Evolutionary conservation across 768 basidiomycete species (phyloP).

Genomic region (Russula griseocarnosa): DNA sequence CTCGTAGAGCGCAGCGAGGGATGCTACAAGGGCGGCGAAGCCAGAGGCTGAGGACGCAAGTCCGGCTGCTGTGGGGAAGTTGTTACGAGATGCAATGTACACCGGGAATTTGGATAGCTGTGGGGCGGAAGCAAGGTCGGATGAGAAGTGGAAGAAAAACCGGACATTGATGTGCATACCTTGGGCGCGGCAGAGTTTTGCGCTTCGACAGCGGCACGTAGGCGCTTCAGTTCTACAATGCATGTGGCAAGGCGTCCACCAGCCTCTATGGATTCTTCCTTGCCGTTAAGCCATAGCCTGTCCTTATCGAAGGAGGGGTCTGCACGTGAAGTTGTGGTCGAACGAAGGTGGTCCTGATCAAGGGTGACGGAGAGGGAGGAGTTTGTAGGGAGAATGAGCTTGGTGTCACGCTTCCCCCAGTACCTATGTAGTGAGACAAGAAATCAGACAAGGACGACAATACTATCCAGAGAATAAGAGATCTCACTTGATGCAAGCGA

Average conservation of each 20-base stretch:
- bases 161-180: slow-evolving; percentile 40
- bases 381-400: slow-evolving; percentile 94
- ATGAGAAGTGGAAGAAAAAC: slow-evolving; percentile 19
- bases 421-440: slow-evolving; percentile 53
- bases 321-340: slow-evolving; percentile 88
- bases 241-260: slow-evolving; percentile 79
- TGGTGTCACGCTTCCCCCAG: slow-evolving; percentile 98
- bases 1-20: slow-evolving; percentile 79
- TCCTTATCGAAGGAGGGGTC: slow-evolving; percentile 72
- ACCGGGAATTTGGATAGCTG: slow-evolving; percentile 70
- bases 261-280: slow-evolving; percentile 81
- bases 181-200: slow-evolving; percentile 60
- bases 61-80: slow-evolving; percentile 98
- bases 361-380: slow-evolving; percentile 98
- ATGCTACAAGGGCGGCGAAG: slow-evolving; percentile 90
- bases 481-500: slow-evolving; percentile 92
- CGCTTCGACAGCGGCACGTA: slow-evolving; percentile 73
- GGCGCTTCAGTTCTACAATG: slow-evolving; percentile 77
- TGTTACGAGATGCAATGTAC: slow-evolving; percentile 93
- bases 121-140: slow-evolving; percentile 1
- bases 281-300: slow-evolving; percentile 91
- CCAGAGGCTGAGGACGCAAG: slow-evolving; percentile 97
- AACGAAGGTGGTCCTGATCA: slow-evolving; percentile 90
- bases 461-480: not conserved
- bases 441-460: not conserved